These are phyloP conservation scores for Marasmius tenuissimus DNA, from an alignment of 1,284 basidiomycete genomes.

Conservation along the genomic window DNA sequence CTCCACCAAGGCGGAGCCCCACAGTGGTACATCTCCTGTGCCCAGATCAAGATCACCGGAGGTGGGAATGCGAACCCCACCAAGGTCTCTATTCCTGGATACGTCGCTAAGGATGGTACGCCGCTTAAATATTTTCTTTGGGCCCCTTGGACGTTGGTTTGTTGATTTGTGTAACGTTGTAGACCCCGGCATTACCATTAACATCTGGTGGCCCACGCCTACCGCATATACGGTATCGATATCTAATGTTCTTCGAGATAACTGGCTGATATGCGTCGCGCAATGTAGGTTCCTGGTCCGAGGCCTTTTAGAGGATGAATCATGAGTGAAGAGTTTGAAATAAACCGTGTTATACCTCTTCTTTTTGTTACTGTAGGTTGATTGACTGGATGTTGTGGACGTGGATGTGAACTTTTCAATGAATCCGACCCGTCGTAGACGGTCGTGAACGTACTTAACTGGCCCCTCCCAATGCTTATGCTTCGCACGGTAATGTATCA, in stretches of 20 bases:
- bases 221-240: constrained; percentile 34
- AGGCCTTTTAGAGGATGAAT: constrained; percentile 17
- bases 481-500: too few species aligned
- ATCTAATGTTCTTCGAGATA: neutral
- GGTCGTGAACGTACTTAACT: too few species aligned
- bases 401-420: too few species aligned
- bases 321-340: too few species aligned
- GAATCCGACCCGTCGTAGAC: too few species aligned
- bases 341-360: too few species aligned
- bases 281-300: constrained; percentile 28
- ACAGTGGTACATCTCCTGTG: constrained; percentile 41
- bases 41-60: constrained; percentile 38
- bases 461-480: too few species aligned
- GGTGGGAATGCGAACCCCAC: constrained; percentile 36
- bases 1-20: constrained; percentile 39
- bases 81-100: constrained; percentile 42
- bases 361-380: too few species aligned
- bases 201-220: constrained; percentile 42
- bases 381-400: too few species aligned
- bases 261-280: too few species aligned
- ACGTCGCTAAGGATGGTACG: constrained; percentile 33
- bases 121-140: neutral
- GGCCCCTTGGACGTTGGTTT: neutral
- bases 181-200: constrained; percentile 40
- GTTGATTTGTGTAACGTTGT: neutral